Base-by-base conservation (phyloP, 108 stramenopile genomes). In the Conticribra guillardii region DNA sequence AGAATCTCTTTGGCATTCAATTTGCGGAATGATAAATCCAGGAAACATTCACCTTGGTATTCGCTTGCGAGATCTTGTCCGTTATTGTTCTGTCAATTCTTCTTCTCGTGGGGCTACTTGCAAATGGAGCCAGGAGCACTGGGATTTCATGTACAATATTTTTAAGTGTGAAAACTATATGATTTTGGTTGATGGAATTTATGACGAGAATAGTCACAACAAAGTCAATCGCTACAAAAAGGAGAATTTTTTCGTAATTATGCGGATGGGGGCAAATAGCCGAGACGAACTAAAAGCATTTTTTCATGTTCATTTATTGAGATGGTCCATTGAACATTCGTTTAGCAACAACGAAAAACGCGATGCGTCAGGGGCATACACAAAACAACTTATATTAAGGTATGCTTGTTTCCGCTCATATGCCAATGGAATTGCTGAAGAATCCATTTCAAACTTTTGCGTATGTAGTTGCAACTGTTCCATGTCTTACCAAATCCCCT, bases 201-300 rank as follows among this genome's bases (percentile, higher is more conserved):
- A 22, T 45, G 29, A 30, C 18, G 14, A 60, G 61, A 31, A 18
- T 7, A 46, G 16, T 24, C n/a, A n/a, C n/a, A n/a, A n/a, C n/a
- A n/a, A n/a, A n/a, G n/a, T n/a, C n/a, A n/a, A n/a, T n/a, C n/a
- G n/a, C n/a, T 21, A 48, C 0, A 22, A 37, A 16, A 50, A 56
- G 30, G 47, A 28, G 16, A 64, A 4, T 67, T 55, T 84, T 32
- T 77, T 60, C 27, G 76, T 92, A 19, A 76, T 82, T 47, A 65
- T 92, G 48, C 23, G 53, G 31, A 54, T 76, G 19, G 87, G 87
- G 22, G 74, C 85, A 47, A 79, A 69, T 17, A 61, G 60, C 23
- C 29, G 26, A 29, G 86, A 88, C 73, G 84, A 89, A 71, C 37
- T 90, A 22, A 71, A 82, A 54, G 85, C 84, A 4, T 93, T 79